Evolutionary conservation across 768 basidiomycete genomes (phyloP).

Genomic region (Naematelia aurantialba): DNA sequence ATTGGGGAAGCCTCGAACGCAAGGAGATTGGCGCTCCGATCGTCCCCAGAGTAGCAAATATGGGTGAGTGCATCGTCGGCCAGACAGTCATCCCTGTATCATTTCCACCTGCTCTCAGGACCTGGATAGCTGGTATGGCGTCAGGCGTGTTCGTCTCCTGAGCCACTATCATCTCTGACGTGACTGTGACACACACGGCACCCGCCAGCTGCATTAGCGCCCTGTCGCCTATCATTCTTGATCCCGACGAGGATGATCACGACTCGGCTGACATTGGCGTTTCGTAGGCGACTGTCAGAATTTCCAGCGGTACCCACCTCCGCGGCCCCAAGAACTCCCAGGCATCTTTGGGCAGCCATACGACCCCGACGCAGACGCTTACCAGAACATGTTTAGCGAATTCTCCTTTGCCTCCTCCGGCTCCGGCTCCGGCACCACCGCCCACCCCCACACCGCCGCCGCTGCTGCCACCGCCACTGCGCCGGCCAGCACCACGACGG

Average conservation of each 20-base stretch:
- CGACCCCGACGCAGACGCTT: constrained; percentile 38
- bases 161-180: no score
- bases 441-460: no score
- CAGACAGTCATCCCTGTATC: neutral
- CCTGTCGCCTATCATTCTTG: neutral
- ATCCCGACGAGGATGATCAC: neutral
- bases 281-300: constrained; percentile 48
- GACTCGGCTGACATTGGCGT: neutral
- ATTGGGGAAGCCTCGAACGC: constrained; percentile 48
- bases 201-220: neutral
- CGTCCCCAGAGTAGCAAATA: constrained; percentile 45
- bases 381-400: constrained; percentile 38
- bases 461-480: no score
- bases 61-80: constrained; percentile 46
- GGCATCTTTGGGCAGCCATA: constrained; percentile 45
- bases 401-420: constrained; percentile 33
- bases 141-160: no score
- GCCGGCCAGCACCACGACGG: no score
- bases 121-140: no score
- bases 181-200: no score
- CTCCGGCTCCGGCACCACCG: no score
- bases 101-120: neutral
- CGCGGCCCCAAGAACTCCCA: constrained; percentile 45
- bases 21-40: constrained; percentile 50
- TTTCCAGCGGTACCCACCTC: constrained; percentile 49